Base-by-base conservation (phyloP, 1,284 basidiomycete genomes). In the Papiliotrema fonsecae region DNA sequence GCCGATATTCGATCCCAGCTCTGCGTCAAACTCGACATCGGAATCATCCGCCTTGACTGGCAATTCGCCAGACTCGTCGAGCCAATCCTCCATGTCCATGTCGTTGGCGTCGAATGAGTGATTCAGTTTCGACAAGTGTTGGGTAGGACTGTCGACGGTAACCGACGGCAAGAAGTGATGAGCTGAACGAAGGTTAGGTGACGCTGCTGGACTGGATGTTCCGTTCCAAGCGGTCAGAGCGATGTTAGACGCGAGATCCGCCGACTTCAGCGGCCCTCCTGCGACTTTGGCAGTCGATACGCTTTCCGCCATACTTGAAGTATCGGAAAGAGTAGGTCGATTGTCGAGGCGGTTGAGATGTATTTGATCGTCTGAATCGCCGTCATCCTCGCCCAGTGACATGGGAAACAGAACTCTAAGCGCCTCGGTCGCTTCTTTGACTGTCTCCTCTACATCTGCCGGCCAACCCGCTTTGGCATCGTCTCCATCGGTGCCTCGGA, bases 31-130 rank as follows among this genome's bases (percentile, higher is more conserved):
- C 28, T 69, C 69, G 16, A 59, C 47, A 39, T 69, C 67, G 2
- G 65, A 67, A 26, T 71, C 69, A 28, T 70, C 68, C n/a, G 65
- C 66, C 42, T 65, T 64, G 19, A 71, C 64, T 7, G 67, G 67
- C 10, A 67, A 49, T 31, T 67, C 65, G 11, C 67, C 69, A 50
- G 67, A 64, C 48, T 66, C 52, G 65, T 67, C 69, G 22, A 52
- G 44, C 25, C 59, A 55, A 22, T 57, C 57, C 28, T 66, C 64
- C 11, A 70, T 57, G 22, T 67, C 68, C 56, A 65, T 61, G 25
- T 59, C 54, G 47, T 46, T 54, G 9, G 57, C 51, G 16, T 62
- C 63, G 47, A 66, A 64, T 3, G 60, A 57, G 22, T 53, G 49
- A 25, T 44, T 41, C 9, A 62, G 49, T 16, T 51, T 52, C 3